These are phyloP conservation scores for Vaccinium vitisidaea DNA, from an alignment of 148 eudicot genomes.

Conservation along the genomic window DNA sequence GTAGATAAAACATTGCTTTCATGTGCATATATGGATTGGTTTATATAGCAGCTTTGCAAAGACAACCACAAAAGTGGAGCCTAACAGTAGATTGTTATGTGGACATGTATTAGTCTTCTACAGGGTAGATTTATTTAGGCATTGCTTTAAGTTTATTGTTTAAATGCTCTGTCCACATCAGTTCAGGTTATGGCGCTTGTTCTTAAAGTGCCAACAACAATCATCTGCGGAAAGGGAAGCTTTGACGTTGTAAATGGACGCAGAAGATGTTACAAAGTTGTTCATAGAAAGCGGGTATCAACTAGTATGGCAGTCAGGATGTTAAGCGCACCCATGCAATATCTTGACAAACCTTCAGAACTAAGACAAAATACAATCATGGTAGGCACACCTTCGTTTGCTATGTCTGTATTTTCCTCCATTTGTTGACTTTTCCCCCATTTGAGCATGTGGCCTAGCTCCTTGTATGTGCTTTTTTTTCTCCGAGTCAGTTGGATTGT, in stretches of 20 bases:
- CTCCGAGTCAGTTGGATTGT: background rate
- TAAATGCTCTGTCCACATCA: background rate
- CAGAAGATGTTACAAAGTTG: slow-evolving; percentile 9
- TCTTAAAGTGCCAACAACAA: slow-evolving; percentile 26
- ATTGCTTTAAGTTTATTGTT: background rate
- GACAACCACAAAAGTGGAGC: background rate
- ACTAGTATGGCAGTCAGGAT: slow-evolving; percentile 19
- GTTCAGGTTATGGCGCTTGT: slow-evolving; percentile 43
- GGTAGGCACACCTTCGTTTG: slow-evolving; percentile 25
- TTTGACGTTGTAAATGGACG: slow-evolving; percentile 19
- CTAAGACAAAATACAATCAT: slow-evolving; percentile 31
- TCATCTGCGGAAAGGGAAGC: slow-evolving; percentile 19
- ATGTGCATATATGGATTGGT: background rate
- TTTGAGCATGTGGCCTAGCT: background rate
- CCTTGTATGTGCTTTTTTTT: background rate
- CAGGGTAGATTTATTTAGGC: background rate
- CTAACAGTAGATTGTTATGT: background rate
- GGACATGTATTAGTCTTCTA: background rate
- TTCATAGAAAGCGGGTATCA: slow-evolving; percentile 16
- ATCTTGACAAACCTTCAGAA: slow-evolving; percentile 28
- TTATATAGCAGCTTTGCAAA: background rate
- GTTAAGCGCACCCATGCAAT: slow-evolving; percentile 25
- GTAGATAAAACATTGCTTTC: background rate
- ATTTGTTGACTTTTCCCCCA: background rate
- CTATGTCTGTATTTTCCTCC: background rate